Conservation (phyloP, 371 early-diverging fungal genomes). For the Parasitella parasitica region DNA sequence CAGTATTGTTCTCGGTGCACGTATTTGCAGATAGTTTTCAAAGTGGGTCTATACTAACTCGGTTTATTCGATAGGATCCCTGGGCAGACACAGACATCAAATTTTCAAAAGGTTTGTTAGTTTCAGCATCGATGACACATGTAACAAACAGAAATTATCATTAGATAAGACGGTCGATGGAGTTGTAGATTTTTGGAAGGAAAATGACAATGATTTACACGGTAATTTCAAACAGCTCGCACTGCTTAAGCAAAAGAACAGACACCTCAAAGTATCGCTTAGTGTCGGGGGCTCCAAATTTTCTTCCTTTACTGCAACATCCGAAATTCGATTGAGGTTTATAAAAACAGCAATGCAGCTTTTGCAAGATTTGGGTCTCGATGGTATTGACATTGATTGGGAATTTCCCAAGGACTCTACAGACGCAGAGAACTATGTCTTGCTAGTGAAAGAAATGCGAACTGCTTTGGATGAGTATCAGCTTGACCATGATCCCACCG, state of each 20-base stretch:
- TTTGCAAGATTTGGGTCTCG: constrained; percentile 54
- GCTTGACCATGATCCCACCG: constrained; percentile 4
- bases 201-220: constrained; percentile 51
- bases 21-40: neutral
- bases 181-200: constrained; percentile 54
- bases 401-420: constrained; percentile 76
- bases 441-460: constrained; percentile 73
- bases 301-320: constrained; percentile 60
- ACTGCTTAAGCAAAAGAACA: constrained; percentile 68
- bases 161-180: constrained; percentile 37
- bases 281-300: constrained; percentile 83
- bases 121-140: neutral
- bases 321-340: constrained; percentile 54
- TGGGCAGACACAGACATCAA: constrained; percentile 49
- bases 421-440: constrained; percentile 80
- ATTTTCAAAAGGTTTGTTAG: constrained; percentile 29
- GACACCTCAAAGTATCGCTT: constrained; percentile 68
- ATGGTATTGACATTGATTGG: constrained; percentile 80
- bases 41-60: neutral
- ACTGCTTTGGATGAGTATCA: constrained; percentile 57
- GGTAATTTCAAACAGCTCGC: constrained; percentile 80
- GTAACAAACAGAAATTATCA: too few relatives aligned
- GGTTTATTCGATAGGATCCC: constrained; percentile 28
- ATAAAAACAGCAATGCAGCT: constrained; percentile 54
- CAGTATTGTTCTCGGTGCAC: constrained; percentile 58